Evolutionary conservation across 371 early-diverging fungal species (phyloP).

Genomic region (Lichtheimia hyalospora): DNA sequence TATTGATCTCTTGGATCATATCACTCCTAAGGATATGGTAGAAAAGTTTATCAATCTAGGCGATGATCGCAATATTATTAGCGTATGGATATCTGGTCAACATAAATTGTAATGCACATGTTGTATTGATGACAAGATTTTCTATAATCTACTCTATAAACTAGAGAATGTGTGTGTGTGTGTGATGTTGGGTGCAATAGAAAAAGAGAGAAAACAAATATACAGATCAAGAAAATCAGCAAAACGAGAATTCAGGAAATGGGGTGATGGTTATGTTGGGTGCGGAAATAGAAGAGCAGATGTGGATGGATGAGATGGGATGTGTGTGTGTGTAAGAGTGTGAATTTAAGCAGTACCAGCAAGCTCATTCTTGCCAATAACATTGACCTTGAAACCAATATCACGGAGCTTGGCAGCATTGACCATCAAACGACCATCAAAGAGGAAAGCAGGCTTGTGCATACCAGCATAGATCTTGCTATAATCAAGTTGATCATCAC

Average conservation of each 20-base stretch:
- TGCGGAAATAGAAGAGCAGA: background rate
- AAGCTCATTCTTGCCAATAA: constrained; percentile 75
- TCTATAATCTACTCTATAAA: background rate
- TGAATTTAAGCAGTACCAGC: constrained; percentile 44
- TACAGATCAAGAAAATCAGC: background rate
- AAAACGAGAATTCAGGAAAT: too few species aligned
- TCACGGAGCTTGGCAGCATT: constrained; percentile 69
- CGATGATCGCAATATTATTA: constrained; percentile 1
- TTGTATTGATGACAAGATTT: background rate
- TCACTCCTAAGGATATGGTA: background rate
- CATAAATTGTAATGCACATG: background rate
- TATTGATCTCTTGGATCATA: background rate
- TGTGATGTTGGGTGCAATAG: background rate
- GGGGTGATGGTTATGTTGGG: background rate
- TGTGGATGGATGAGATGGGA: background rate
- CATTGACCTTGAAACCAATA: constrained; percentile 86
- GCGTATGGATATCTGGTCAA: too few species aligned
- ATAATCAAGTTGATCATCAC: constrained; percentile 69
- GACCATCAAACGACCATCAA: constrained; percentile 91
- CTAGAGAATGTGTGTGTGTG: too few species aligned
- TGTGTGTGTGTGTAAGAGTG: background rate
- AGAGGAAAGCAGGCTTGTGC: constrained; percentile 90
- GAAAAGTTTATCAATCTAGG: constrained; percentile 13
- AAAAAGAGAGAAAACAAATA: background rate
- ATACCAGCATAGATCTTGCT: constrained; percentile 67